Evolutionary conservation across 176 grass and related monocot species (phyloP), one percentile per base, ranked within the genome.

Genomic region (Secale cereale): DNA sequence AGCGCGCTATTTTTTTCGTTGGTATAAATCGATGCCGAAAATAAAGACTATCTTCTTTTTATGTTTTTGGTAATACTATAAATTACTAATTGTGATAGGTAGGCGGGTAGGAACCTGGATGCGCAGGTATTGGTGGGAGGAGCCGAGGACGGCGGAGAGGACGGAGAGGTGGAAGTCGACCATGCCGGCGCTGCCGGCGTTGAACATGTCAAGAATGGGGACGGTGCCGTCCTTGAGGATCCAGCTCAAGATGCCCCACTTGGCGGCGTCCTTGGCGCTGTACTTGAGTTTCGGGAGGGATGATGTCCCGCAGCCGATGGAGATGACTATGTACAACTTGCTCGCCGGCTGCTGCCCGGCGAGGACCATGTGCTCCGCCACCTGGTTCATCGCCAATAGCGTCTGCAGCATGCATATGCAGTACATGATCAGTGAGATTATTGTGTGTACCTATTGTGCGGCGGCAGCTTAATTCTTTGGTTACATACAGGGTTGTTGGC

Each of bases 231-330:
- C 62, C 64, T 98, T 86, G 64, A 84, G 43, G 68, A 98, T 83
- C 95, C 95, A 98, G 5, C 60, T 81, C 63, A 94, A 65, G 45
- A 95, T 59, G 26, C 95, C 92, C 95, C 95, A 95, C 57, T 86
- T 86, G 12, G 89, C 76, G 1, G 88, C 83, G 1, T 78, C 85
- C 27, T 79, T 78, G 8, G 87, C 91, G 0, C 76, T 82, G 79
- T 88, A 98, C 27, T 36, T 85, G 22, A 15, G 19, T 4, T 74
- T 61, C 22, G 90, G 83, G 13, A 88, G 60, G 1, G 77, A 37
- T 2, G 52, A 56, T 6, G 52, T 56, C 54, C 95, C 95, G 1
- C 92, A 93, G 22, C 95, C 92, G 33, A 98, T 4, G 16, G 95
- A 98, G 43, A 98, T 84, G 25, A 94, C 87, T 48, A 98, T 67